Percentiles rank a stretch among this genome's conserved stretches.
These are phyloP conservation scores for Lipomyces anomalus DNA, from an alignment of 805 yeast species.

Conservation along the genomic window DNA sequence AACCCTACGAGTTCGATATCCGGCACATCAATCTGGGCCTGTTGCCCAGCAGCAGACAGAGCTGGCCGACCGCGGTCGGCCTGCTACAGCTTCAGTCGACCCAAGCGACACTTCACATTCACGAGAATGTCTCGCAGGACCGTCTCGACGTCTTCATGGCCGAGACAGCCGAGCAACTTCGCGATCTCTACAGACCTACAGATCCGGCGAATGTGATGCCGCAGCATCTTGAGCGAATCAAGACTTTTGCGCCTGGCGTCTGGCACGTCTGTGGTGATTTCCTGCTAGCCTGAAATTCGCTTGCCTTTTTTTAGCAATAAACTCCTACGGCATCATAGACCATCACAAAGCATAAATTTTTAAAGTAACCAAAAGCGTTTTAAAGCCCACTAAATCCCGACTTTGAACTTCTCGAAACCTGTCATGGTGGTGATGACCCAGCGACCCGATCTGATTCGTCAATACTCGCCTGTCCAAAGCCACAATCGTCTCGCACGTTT, in stretches of 20 bases:
- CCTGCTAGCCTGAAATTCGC: neutral
- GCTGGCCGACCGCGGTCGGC: slow-evolving; percentile 49
- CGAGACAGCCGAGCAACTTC: slow-evolving; percentile 24
- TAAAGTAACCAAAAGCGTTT: too few species aligned
- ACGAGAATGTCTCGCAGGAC: slow-evolving; percentile 58
- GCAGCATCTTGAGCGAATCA: slow-evolving; percentile 55
- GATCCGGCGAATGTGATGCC: slow-evolving; percentile 18
- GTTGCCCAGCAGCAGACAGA: slow-evolving; percentile 60
- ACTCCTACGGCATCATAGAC: too few species aligned
- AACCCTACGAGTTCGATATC: slow-evolving; percentile 29
- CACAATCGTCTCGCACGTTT: too few species aligned
- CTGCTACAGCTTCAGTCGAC: slow-evolving; percentile 19
- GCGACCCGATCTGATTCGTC: too few species aligned
- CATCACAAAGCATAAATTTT: too few species aligned
- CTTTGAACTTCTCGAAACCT: too few species aligned
- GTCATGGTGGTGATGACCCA: too few species aligned
- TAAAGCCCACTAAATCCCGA: too few species aligned
- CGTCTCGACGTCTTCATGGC: slow-evolving; percentile 37
- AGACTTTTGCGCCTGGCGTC: slow-evolving; percentile 82
- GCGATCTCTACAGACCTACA: neutral
- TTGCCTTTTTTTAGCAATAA: too few species aligned
- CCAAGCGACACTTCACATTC: slow-evolving; percentile 48
- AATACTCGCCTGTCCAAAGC: too few species aligned
- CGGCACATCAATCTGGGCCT: slow-evolving; percentile 72
- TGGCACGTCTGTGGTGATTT: slow-evolving; percentile 66